These are phyloP conservation scores for Fraxinus nigra DNA, from an alignment of 305 asterid species.

Conservation along the genomic window DNA sequence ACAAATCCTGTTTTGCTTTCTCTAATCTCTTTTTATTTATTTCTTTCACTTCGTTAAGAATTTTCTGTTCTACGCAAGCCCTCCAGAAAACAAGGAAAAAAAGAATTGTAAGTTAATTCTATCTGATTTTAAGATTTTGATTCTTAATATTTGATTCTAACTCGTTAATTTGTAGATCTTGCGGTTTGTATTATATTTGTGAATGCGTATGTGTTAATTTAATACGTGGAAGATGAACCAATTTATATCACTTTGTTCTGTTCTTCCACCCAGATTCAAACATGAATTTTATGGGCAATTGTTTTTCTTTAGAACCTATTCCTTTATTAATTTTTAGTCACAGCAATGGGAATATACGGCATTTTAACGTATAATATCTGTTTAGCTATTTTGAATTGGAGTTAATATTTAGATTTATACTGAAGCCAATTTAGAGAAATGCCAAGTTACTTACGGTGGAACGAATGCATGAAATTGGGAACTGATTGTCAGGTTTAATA, in stretches of 20 bases:
- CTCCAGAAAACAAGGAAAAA: neutral
- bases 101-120: neutral
- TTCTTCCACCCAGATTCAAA: neutral
- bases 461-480: neutral
- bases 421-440: neutral
- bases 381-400: neutral
- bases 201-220: neutral
- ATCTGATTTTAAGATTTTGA: neutral
- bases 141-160: neutral
- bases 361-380: neutral
- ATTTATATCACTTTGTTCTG: neutral
- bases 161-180: neutral
- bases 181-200: neutral
- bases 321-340: neutral
- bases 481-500: neutral
- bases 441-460: neutral
- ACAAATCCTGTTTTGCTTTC: neutral
- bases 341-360: neutral
- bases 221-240: neutral
- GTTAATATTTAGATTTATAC: neutral
- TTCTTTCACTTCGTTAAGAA: neutral
- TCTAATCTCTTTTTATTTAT: neutral
- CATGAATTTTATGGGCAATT: neutral
- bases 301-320: neutral
- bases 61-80: neutral